A percentile compares a stretch with the other conserved stretches of the same genome.
Conservation (phyloP, 1,284 basidiomycete species). For the Ustilago sp. region DNA sequence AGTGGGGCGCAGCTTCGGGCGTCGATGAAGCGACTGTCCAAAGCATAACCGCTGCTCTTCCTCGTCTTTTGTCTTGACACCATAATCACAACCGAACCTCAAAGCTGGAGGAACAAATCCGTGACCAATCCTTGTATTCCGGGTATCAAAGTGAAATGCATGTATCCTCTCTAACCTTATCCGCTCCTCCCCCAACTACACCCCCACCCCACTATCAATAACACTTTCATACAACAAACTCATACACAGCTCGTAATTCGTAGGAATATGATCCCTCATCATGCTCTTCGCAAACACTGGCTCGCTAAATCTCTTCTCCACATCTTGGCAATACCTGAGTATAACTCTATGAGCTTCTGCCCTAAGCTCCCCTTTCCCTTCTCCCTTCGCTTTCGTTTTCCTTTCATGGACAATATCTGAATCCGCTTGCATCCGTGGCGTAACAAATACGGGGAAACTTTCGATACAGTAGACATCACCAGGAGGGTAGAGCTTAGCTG, state of each 20-base stretch:
- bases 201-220: conserved; percentile 15
- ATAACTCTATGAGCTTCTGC: conserved; percentile 71
- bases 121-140: background rate
- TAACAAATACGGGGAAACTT: conserved; percentile 59
- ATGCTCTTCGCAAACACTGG: conserved; percentile 69
- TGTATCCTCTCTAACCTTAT: background rate
- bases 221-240: conserved; percentile 54
- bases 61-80: conserved; percentile 7
- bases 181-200: background rate
- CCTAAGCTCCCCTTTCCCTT: conserved; percentile 21
- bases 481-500: conserved; percentile 59
- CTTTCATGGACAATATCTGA: conserved; percentile 31
- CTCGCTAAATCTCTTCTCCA: conserved; percentile 72
- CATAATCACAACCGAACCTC: background rate
- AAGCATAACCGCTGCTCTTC: conserved; percentile 3
- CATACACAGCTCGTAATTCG: conserved; percentile 62
- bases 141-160: background rate
- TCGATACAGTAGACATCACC: conserved; percentile 64
- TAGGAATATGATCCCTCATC: conserved; percentile 62
- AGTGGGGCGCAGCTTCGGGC: conserved; percentile 16
- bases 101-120: background rate
- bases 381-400: background rate
- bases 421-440: conserved; percentile 40
- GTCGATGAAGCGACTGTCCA: conserved; percentile 1
- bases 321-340: conserved; percentile 71